Evolutionary conservation across 2,329 filamentous ascomycete species (phyloP).

Genomic region (Septoria linicola): DNA sequence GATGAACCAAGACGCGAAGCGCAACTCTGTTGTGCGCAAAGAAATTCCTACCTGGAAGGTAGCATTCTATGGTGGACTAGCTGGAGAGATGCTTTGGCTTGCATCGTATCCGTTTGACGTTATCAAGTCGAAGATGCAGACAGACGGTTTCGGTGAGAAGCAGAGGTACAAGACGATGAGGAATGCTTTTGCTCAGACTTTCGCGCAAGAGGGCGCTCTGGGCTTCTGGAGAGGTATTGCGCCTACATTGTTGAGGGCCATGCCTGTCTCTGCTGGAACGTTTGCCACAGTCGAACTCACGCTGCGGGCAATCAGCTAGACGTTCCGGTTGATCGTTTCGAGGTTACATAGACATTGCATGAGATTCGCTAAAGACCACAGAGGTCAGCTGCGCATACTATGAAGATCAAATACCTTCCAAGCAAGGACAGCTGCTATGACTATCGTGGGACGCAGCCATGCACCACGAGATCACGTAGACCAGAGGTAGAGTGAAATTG

Average conservation of each 20-base stretch:
- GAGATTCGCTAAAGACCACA: too few species aligned
- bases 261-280: constrained; percentile 97
- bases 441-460: too few species aligned
- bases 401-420: too few species aligned
- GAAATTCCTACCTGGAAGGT: constrained; percentile 83
- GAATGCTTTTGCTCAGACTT: constrained; percentile 85
- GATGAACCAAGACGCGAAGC: constrained; percentile 83
- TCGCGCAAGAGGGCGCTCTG: constrained; percentile 68
- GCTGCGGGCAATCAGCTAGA: constrained; percentile 41
- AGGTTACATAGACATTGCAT: too few species aligned
- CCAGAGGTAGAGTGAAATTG: too few species aligned
- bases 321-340: neutral
- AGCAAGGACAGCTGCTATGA: too few species aligned
- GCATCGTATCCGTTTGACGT: constrained; percentile 94
- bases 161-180: constrained; percentile 79
- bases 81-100: constrained; percentile 92
- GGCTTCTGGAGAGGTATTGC: constrained; percentile 96
- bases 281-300: constrained; percentile 67
- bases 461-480: too few species aligned
- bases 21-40: constrained; percentile 72
- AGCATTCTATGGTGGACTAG: constrained; percentile 86
- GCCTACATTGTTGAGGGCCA: constrained; percentile 86
- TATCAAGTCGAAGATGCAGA: constrained; percentile 99
- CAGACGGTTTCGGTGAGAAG: constrained; percentile 76
- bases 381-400: too few species aligned